These are phyloP conservation scores for Verbascum thapsus DNA, from an alignment of 257 asterid genomes.

Conservation along the genomic window DNA sequence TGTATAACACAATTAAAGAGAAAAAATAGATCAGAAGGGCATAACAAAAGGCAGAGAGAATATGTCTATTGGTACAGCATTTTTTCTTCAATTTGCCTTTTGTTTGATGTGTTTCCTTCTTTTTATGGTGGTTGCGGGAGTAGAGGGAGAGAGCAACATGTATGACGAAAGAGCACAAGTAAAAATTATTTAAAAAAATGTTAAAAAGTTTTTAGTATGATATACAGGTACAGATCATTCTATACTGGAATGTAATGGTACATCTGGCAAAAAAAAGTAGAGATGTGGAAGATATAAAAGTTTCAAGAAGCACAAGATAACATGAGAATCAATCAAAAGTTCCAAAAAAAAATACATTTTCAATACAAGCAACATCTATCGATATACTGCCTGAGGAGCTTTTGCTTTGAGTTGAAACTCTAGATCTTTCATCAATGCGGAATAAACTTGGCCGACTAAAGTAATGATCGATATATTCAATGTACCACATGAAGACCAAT, in stretches of 20 bases:
- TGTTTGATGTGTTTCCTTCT: too few relatives aligned
- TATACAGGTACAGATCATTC: neutral
- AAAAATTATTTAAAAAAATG: neutral
- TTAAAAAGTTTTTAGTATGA: neutral
- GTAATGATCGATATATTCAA: neutral
- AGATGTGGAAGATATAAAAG: neutral
- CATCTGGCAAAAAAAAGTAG: neutral
- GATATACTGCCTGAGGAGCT: neutral
- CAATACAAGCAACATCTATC: neutral
- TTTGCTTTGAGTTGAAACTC: neutral
- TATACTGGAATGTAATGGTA: neutral
- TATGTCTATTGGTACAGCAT: too few relatives aligned
- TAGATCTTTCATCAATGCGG: conserved; percentile 2
- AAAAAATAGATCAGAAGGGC: neutral
- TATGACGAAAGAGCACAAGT: neutral
- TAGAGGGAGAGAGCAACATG: conserved; percentile 1
- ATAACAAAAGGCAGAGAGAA: conserved; percentile 2
- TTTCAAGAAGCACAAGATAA: neutral
- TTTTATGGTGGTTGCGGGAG: too few relatives aligned
- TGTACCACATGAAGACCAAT: neutral
- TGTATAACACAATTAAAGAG: neutral
- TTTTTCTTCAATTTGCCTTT: neutral
- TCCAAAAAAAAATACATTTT: neutral
- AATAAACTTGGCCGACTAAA: neutral
- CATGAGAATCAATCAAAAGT: neutral